Conservation (phyloP, 2,329 filamentous ascomycete species). For the Penicillium brevicompactum region DNA sequence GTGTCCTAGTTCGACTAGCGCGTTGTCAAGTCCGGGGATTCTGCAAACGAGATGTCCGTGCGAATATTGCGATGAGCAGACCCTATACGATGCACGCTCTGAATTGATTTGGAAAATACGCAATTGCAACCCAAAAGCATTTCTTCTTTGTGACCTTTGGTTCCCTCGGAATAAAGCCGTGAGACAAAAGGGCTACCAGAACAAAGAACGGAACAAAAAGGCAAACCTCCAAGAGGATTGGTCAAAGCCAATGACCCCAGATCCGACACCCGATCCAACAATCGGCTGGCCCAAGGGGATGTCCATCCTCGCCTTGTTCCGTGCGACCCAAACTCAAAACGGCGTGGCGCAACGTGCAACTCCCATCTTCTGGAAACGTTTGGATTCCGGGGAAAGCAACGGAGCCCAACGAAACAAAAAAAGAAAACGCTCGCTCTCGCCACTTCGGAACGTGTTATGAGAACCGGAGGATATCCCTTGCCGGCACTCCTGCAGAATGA, state of each 20-base stretch:
- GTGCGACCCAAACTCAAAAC: conserved; percentile 25
- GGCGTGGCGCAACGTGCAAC: conserved; percentile 25
- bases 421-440: not conserved
- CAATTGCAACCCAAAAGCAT: not conserved
- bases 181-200: not conserved
- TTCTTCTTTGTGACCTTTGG: not conserved
- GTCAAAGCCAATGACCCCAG: conserved; percentile 1
- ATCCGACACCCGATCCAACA: conserved; percentile 9
- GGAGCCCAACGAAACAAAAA: not conserved
- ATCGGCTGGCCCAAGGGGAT: conserved; percentile 12
- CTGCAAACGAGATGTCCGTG: conserved; percentile 30
- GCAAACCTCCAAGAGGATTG: not conserved
- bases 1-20: conserved; percentile 17
- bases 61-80: conserved; percentile 6
- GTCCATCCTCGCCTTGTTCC: conserved; percentile 10
- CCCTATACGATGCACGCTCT: not conserved
- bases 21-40: conserved; percentile 25
- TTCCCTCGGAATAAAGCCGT: not conserved
- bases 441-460: conserved; percentile 4
- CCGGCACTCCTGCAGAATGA: not conserved
- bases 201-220: not conserved
- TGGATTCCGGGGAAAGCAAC: conserved; percentile 8
- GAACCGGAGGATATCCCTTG: conserved; percentile 11
- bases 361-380: conserved; percentile 22
- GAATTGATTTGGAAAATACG: not conserved